These are phyloP conservation scores for Exutisphaerella laricina DNA, from an alignment of 2,329 filamentous ascomycete genomes.

Conservation along the genomic window DNA sequence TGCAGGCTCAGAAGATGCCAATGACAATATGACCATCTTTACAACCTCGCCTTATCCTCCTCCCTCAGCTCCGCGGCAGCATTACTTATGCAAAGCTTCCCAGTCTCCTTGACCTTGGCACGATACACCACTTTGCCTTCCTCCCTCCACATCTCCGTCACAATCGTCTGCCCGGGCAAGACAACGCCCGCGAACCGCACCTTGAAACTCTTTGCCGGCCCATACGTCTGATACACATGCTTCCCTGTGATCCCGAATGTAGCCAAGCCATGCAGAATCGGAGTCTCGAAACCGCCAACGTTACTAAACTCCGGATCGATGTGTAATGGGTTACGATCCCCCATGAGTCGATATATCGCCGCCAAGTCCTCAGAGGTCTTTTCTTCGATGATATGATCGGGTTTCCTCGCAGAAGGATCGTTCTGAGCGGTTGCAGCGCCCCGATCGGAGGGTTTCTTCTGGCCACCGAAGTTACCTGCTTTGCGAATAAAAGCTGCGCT, in stretches of 20 bases:
- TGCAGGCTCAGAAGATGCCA: no score
- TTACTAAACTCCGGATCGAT: constrained; percentile 92
- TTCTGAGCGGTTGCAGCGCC: constrained; percentile 76
- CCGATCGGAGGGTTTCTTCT: constrained; percentile 68
- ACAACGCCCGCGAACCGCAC: constrained; percentile 83
- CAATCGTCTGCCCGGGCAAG: constrained; percentile 75
- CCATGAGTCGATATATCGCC: constrained; percentile 83
- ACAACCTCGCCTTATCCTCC: no score
- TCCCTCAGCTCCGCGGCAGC: constrained; percentile 65
- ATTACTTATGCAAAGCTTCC: constrained; percentile 76
- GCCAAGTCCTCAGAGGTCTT: constrained; percentile 87
- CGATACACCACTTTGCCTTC: constrained; percentile 71
- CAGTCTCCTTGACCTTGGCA: constrained; percentile 83
- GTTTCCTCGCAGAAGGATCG: constrained; percentile 67
- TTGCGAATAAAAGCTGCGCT: constrained; percentile 86
- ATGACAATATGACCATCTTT: no score
- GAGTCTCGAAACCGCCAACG: constrained; percentile 87
- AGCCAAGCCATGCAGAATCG: constrained; percentile 92
- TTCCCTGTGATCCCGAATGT: constrained; percentile 91
- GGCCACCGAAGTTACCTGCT: constrained; percentile 81
- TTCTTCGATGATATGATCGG: constrained; percentile 81
- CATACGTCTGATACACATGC: constrained; percentile 78
- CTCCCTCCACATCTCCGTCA: constrained; percentile 93
- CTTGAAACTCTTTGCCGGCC: constrained; percentile 82
- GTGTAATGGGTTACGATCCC: constrained; percentile 94